Evolutionary conservation across 441 rosid species (phyloP), one percentile per base, ranked within the genome.

Genomic region (Adansonia rubrostipa): DNA sequence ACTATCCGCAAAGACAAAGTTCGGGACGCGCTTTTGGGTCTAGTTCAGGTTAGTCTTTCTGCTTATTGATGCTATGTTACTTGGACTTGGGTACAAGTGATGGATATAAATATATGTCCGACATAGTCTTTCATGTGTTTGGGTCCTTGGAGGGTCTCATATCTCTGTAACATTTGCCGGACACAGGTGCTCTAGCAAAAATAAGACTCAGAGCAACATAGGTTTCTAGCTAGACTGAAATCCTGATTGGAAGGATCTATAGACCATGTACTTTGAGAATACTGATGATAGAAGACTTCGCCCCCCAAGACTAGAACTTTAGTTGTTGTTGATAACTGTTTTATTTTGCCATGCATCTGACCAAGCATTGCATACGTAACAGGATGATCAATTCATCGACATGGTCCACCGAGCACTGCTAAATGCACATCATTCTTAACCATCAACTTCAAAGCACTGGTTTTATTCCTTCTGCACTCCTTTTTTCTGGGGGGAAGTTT

Each of bases 301-400:
- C 36, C 36, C n/a, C 6, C 64, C 14, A 8, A 60, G 64, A 61
- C 24, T 17, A 57, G 19, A 28, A 28, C 67, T 28, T 1, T 9
- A 24, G 40, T 65, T 40, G 3, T 17, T 17, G 15, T 67, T 67
- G 19, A 1, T 17, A 45, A 68, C 15, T 45, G 17, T 62, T 33
- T 33, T 33, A 33, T 19, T 63, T 63, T 44, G 4, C 47, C 47
- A 56, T 14, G 50, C 14, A 57, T 53, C 64, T 72, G 20, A 68
- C 73, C 10, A 7, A 63, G 33, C 47, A 17, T 58, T 74, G 47
- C 40, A 13, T 53, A 10, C 75, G 45, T 82, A 57, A 70, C 85
- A 95, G 99, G 94, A 92, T 79, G 80, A 91, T 86, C 94, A 93
- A 74, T 93, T 95, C 78, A 84, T 95, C 15, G 98, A 95, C 85